Base-by-base conservation (phyloP, 495 filamentous ascomycete genomes). In the Extremus antarcticus region DNA sequence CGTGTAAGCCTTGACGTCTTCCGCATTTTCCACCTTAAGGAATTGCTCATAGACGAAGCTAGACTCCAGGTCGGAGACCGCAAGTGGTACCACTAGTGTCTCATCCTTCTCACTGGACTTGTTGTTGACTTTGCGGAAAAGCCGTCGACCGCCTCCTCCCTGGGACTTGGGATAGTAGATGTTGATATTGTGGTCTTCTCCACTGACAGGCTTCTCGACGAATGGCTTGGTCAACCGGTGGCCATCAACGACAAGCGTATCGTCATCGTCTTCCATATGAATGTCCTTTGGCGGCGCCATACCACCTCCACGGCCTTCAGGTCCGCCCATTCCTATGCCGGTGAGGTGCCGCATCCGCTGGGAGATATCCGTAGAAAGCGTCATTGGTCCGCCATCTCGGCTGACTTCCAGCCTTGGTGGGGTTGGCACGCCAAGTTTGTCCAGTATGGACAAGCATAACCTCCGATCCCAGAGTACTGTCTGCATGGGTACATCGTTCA, bases 1-100 rank as follows among this genome's bases (percentile, higher is more conserved):
- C 0, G 92, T 99, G 66, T 99, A 99, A 0, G 91, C 94, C 66
- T 99, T 99, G 64, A 99, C 90, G 63, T 99, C 92, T 67, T 99
- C 92, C 0, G 89, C 82, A 65, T 97, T 96, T 65, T 96, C 89
- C 24, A 95, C 89, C 48, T 87, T 81, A 70, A 99, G 82, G 63
- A 99, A 99, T 64, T 92, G 88, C 61, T 99, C 92, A 64, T 97
- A 99, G 50, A 99, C 78, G 69, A 90, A 99, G 69, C 88, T 95
- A 53, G 84, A 78, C 3, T 76, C 77, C 7, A 76, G 75, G 51
- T 96, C 87, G 15, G 83, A 84, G 55, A 96, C 80, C 40, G 83
- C 88, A 41, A 89, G 74, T 9, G 94, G 94, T 40, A 89, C 68
- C 16, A 66, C 74, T 58, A 97, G 74, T 39, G 77, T 78, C 23